A percentile compares a stretch with the other conserved stretches of the same genome.
Evolutionary conservation across 2,329 filamentous ascomycete genomes (phyloP).

Genomic region (Diaporthe ilicicola): DNA sequence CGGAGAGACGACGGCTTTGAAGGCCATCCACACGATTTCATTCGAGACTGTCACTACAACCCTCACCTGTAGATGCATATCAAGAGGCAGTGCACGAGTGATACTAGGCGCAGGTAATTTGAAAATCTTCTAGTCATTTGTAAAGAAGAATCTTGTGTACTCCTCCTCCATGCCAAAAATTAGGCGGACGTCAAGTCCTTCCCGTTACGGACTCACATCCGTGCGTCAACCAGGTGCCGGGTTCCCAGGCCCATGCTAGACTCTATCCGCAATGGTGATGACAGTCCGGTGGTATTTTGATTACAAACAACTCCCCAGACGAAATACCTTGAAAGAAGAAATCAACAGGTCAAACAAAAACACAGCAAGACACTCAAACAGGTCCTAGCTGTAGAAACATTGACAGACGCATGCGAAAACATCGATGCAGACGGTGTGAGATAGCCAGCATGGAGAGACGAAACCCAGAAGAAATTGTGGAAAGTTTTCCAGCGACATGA

Average conservation of each 20-base stretch:
- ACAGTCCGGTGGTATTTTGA: not conserved
- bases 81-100: too few species aligned
- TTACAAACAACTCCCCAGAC: not conserved
- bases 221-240: not conserved
- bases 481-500: not conserved
- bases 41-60: not conserved
- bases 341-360: not conserved
- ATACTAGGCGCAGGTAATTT: not conserved
- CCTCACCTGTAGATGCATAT: not conserved
- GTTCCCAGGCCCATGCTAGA: not conserved
- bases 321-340: not conserved
- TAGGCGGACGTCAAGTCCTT: not conserved
- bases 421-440: slow-evolving; percentile 5
- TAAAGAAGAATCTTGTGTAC: not conserved
- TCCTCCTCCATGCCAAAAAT: not conserved
- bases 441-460: not conserved
- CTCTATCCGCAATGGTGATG: not conserved
- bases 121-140: not conserved
- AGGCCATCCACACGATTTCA: not conserved
- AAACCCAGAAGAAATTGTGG: not conserved
- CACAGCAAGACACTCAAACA: not conserved
- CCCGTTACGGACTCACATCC: not conserved
- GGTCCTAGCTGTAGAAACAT: not conserved
- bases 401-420: not conserved
- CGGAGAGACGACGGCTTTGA: not conserved